Evolutionary conservation across 2,329 filamentous ascomycete genomes (phyloP).

Genomic region (Chalara sp.): DNA sequence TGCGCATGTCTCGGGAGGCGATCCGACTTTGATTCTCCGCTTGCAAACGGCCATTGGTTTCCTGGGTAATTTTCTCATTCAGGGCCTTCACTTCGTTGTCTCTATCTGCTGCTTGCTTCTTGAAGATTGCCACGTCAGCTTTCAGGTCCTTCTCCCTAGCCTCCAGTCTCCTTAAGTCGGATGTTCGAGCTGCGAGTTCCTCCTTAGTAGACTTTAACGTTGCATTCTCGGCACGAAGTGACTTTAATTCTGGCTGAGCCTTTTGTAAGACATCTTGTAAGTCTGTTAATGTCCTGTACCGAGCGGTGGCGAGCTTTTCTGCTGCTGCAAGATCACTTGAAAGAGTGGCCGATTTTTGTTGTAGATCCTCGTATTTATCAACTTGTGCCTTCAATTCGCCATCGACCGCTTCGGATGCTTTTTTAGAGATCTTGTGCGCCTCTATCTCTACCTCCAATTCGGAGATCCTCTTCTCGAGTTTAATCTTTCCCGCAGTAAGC

Average conservation of each 20-base stretch:
- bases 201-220: constrained; percentile 69
- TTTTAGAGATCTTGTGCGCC: constrained; percentile 21
- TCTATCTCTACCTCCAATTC: constrained; percentile 66
- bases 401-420: constrained; percentile 22
- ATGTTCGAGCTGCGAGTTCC: constrained; percentile 55
- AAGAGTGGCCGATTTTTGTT: constrained; percentile 59
- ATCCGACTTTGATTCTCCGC: constrained; percentile 74
- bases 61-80: constrained; percentile 70
- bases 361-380: constrained; percentile 59
- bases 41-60: constrained; percentile 63
- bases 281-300: constrained; percentile 84
- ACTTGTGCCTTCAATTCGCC: constrained; percentile 32
- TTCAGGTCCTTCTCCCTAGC: constrained; percentile 75
- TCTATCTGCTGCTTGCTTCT: constrained; percentile 64
- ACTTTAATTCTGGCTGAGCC: constrained; percentile 78
- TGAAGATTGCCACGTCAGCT: constrained; percentile 63
- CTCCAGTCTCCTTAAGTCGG: constrained; percentile 70
- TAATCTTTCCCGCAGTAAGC: constrained; percentile 61
- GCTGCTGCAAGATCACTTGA: constrained; percentile 81
- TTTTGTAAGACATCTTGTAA: constrained; percentile 75
- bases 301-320: constrained; percentile 75
- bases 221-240: constrained; percentile 68
- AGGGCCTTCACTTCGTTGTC: constrained; percentile 72
- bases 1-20: constrained; percentile 69
- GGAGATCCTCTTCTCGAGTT: constrained; percentile 56